phyloP scores from a whole-genome alignment of 805 yeast species.

The Wickerhamiella australiensis region DNA sequence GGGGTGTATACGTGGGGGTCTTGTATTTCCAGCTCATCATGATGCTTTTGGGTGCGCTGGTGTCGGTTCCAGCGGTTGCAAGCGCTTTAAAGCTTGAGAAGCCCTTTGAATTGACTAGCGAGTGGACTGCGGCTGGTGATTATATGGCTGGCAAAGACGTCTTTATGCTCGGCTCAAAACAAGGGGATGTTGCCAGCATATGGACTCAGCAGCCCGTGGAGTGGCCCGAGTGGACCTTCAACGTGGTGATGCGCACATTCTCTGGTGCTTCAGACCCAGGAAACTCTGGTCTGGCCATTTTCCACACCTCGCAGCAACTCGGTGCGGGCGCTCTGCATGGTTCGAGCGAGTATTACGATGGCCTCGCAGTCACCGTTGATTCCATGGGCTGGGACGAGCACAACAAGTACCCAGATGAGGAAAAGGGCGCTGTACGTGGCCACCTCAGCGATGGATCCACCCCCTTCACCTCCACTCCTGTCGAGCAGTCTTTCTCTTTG shows the following conservation, averaged over 20 bases:
- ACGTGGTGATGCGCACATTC: constrained; percentile 23
- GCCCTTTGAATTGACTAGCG: constrained; percentile 14
- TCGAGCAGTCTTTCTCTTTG: constrained; percentile 28
- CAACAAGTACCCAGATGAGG: constrained; percentile 17
- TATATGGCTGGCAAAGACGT: constrained; percentile 14
- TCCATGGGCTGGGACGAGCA: constrained; percentile 23
- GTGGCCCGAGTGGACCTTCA: constrained; percentile 28
- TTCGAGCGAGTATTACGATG: constrained; percentile 31
- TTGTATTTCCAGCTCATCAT: constrained; percentile 3
- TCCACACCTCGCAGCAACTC: constrained; percentile 26
- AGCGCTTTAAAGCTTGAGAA: constrained; percentile 11
- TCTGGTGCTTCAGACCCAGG: constrained; percentile 27
- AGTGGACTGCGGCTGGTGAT: constrained; percentile 16
- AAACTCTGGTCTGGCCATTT: constrained; percentile 29
- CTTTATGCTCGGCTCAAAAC: constrained; percentile 16
- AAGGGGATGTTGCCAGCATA: constrained; percentile 24
- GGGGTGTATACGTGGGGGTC: background rate
- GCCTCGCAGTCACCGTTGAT: constrained; percentile 32
- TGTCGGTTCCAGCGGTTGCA: constrained; percentile 7
- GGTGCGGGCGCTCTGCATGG: constrained; percentile 30
- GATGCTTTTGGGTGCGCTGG: constrained; percentile 1
- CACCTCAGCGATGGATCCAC: constrained; percentile 32
- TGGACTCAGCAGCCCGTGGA: constrained; percentile 26
- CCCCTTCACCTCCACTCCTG: constrained; percentile 21
- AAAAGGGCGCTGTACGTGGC: constrained; percentile 28